phyloP scores from a whole-genome alignment of 768 basidiomycete species.

The Tephrocybe sp. region DNA sequence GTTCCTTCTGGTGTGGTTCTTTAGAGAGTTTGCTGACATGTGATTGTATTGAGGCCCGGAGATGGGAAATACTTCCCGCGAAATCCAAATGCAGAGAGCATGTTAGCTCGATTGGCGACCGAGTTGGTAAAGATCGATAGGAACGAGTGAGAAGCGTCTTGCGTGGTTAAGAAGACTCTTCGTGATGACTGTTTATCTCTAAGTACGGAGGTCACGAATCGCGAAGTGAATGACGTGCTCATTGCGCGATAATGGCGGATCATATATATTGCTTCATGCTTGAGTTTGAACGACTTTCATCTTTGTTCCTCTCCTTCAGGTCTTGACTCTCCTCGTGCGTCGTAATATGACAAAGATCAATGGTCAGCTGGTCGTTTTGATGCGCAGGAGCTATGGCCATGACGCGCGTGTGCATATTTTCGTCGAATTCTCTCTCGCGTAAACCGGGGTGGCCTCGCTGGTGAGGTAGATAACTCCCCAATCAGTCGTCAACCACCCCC shows the following conservation, averaged over 20 bases:
- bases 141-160: constrained; percentile 24
- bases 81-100: constrained; percentile 65
- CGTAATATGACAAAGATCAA: constrained; percentile 10
- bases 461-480: too few species aligned
- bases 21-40: neutral
- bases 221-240: constrained; percentile 12
- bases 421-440: too few species aligned
- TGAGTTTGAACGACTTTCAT: neutral
- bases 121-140: constrained; percentile 61
- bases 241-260: constrained; percentile 23
- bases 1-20: constrained; percentile 21
- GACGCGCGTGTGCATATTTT: neutral
- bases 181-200: neutral
- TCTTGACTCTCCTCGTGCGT: neutral
- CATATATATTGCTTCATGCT: constrained; percentile 1
- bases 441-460: too few species aligned
- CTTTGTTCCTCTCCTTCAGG: neutral
- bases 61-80: constrained; percentile 69
- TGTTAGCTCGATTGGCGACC: constrained; percentile 63
- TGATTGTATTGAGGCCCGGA: constrained; percentile 49
- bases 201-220: too few species aligned
- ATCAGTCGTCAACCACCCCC: too few species aligned
- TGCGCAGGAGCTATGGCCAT: neutral
- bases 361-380: constrained; percentile 1
- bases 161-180: too few species aligned